A percentile compares a stretch with the other conserved stretches of the same genome.
phyloP scores from a whole-genome alignment of 1,284 basidiomycete species.

The Abortiporus biennis region DNA sequence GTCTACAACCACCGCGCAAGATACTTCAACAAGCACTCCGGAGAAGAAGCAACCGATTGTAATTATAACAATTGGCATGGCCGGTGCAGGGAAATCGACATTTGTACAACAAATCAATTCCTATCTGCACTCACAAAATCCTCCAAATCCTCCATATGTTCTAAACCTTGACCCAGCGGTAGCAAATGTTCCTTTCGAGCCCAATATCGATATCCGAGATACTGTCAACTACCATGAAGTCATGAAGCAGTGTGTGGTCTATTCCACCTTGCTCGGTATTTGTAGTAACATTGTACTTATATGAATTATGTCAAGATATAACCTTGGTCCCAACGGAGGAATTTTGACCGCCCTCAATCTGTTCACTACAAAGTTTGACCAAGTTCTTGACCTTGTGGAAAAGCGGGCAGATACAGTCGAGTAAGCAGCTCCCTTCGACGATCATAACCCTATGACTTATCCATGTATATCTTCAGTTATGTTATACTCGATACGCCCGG shows the following conservation, averaged over 20 bases:
- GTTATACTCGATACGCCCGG: constrained; percentile 96
- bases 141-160: constrained; percentile 82
- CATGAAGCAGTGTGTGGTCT: constrained; percentile 91
- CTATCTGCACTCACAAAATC: constrained; percentile 63
- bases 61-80: constrained; percentile 92
- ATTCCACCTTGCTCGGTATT: constrained; percentile 13
- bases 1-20: not conserved
- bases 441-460: not conserved
- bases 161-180: constrained; percentile 98
- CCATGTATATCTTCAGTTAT: constrained; percentile 49
- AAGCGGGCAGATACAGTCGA: constrained; percentile 85
- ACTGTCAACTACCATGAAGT: constrained; percentile 97
- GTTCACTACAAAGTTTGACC: constrained; percentile 99
- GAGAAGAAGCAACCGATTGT: constrained; percentile 61
- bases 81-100: constrained; percentile 94
- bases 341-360: constrained; percentile 96
- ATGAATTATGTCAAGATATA: constrained; percentile 63
- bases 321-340: constrained; percentile 96
- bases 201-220: constrained; percentile 98
- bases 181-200: constrained; percentile 82
- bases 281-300: constrained; percentile 7
- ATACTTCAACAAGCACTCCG: not conserved
- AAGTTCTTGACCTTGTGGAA: constrained; percentile 90
- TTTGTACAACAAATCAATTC: constrained; percentile 93
- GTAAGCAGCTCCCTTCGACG: constrained; percentile 41